Evolutionary conservation across 2,329 filamentous ascomycete genomes (phyloP).

Genomic region (Setomelanomma holmii): DNA sequence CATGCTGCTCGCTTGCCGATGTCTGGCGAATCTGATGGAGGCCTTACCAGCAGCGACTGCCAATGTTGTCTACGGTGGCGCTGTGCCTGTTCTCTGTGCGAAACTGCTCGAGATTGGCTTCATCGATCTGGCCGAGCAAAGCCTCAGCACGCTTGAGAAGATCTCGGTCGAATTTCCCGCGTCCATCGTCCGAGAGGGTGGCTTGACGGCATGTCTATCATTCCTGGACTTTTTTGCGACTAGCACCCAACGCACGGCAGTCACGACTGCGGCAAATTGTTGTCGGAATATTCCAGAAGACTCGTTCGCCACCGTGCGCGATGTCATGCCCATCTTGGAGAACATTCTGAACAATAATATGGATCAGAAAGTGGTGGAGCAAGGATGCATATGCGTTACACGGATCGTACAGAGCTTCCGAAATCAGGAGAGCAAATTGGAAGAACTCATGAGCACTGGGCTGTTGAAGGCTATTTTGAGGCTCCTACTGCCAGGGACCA

Average conservation of each 20-base stretch:
- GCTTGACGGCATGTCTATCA: constrained; percentile 91
- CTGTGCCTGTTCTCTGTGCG: constrained; percentile 91
- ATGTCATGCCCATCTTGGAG: constrained; percentile 95
- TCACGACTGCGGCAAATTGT: constrained; percentile 97
- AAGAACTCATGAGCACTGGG: constrained; percentile 89
- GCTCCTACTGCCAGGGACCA: constrained; percentile 89
- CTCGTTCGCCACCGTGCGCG: constrained; percentile 86
- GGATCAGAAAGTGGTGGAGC: constrained; percentile 96
- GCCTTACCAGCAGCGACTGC: constrained; percentile 90
- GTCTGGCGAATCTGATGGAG: constrained; percentile 97
- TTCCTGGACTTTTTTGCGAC: constrained; percentile 98
- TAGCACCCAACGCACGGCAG: constrained; percentile 93
- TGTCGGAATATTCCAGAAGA: constrained; percentile 96
- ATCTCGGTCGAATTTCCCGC: constrained; percentile 96
- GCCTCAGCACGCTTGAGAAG: constrained; percentile 94
- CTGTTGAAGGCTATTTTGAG: constrained; percentile 84
- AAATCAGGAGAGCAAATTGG: constrained; percentile 83
- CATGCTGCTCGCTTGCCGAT: constrained; percentile 95
- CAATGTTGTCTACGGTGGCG: constrained; percentile 96
- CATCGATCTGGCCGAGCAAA: constrained; percentile 96
- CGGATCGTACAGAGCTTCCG: constrained; percentile 97
- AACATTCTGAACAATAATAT: constrained; percentile 85
- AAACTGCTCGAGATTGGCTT: constrained; percentile 96
- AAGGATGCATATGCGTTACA: constrained; percentile 93
- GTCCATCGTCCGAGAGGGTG: constrained; percentile 94